Percentiles rank a stretch among this genome's conserved stretches.
Evolutionary conservation across 2,329 filamentous ascomycete genomes (phyloP).

Genomic region (Cercospora janseana): DNA sequence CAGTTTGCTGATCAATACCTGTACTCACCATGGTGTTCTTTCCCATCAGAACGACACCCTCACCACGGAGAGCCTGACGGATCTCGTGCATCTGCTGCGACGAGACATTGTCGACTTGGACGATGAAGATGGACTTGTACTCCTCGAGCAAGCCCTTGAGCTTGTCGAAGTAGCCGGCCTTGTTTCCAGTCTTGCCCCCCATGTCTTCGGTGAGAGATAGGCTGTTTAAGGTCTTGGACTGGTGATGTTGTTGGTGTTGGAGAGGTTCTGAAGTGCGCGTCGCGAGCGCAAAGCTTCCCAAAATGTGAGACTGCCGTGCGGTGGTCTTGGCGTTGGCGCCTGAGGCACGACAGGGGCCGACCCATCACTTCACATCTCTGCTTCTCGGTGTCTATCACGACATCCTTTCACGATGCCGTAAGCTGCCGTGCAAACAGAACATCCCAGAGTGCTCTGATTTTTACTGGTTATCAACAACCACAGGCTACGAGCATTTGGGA

Average conservation of each 20-base stretch:
- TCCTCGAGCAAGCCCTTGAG: conserved; percentile 95
- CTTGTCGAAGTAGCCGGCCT: conserved; percentile 99
- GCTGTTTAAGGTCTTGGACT: conserved; percentile 34
- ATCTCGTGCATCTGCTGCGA: conserved; percentile 99
- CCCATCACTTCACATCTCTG: no score
- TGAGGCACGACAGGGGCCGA: no score
- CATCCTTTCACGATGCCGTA: no score
- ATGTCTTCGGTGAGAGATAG: conserved; percentile 40
- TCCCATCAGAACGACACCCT: conserved; percentile 97
- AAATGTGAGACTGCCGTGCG: conserved; percentile 4
- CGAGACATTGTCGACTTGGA: conserved; percentile 85
- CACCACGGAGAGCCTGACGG: conserved; percentile 80
- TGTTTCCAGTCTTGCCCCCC: conserved; percentile 76
- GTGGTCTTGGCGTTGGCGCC: background rate
- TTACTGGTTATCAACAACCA: no score
- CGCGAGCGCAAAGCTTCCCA: conserved; percentile 5
- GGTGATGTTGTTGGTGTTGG: conserved; percentile 15
- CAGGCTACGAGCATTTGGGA: no score
- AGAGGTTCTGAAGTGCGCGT: conserved; percentile 1
- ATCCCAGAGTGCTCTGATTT: no score
- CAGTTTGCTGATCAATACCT: background rate
- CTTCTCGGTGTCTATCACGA: no score
- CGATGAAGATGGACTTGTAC: conserved; percentile 96
- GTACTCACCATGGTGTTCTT: conserved; percentile 95
- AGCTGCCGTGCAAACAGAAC: no score